Conservation (phyloP, 306 rosid species). For the Begonia masoniana region DNA sequence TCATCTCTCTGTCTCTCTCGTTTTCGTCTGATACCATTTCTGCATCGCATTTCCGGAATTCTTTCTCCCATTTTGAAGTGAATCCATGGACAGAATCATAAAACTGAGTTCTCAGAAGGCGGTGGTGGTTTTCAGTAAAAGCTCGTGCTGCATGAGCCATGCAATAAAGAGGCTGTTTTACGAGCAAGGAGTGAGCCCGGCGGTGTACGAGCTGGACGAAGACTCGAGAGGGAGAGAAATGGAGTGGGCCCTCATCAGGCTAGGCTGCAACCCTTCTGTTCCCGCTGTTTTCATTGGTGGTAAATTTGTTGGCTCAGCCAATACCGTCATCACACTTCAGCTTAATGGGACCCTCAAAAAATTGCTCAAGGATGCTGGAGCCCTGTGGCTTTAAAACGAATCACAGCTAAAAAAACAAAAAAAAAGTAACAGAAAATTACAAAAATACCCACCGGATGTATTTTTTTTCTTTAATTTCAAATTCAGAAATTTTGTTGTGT, state of each 20-base stretch:
- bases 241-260: constrained; percentile 72
- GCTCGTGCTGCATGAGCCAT: constrained; percentile 94
- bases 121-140: constrained; percentile 96
- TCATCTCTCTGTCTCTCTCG: neutral
- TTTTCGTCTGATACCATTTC: too few species aligned
- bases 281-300: constrained; percentile 93
- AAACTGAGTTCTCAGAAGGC: constrained; percentile 76
- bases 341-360: constrained; percentile 74
- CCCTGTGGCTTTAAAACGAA: constrained; percentile 55
- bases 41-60: neutral
- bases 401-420: neutral
- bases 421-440: neutral
- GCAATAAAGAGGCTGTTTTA: constrained; percentile 80
- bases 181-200: constrained; percentile 88
- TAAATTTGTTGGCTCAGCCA: constrained; percentile 67
- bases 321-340: constrained; percentile 77
- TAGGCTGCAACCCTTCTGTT: constrained; percentile 83
- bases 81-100: constrained; percentile 55
- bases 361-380: constrained; percentile 89
- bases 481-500: too few species aligned
- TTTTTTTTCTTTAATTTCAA: neutral
- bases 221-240: constrained; percentile 69
- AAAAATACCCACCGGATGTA: neutral
- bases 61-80: neutral
- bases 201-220: constrained; percentile 70